A percentile compares a stretch with the other conserved stretches of the same genome.
These are phyloP conservation scores for Cocos nucifera DNA, from an alignment of 176 grass and related monocot genomes.

Conservation along the genomic window DNA sequence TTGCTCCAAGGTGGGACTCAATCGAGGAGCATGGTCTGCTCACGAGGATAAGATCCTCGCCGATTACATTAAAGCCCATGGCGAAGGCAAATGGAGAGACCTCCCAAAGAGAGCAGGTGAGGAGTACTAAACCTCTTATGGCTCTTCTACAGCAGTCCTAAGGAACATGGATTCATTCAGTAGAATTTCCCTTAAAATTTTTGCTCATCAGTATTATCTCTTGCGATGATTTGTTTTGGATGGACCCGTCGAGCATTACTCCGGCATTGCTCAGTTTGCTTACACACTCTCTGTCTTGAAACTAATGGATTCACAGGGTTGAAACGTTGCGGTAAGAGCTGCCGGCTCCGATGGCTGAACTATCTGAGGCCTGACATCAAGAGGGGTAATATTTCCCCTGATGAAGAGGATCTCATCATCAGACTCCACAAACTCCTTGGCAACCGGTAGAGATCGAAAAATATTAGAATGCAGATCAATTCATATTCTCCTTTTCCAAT, in stretches of 20 bases:
- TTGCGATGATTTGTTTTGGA: too few relatives aligned
- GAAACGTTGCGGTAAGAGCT: constrained; percentile 10
- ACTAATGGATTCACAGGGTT: background rate
- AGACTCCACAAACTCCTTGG: constrained; percentile 10
- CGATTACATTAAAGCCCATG: constrained; percentile 3
- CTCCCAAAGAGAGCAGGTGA: constrained; percentile 12
- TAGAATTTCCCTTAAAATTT: too few relatives aligned
- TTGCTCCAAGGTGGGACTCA: constrained; percentile 7
- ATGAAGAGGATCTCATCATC: constrained; percentile 16
- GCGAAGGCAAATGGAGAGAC: constrained; percentile 17
- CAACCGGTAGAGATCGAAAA: background rate
- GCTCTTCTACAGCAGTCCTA: too few relatives aligned
- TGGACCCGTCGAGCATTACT: too few relatives aligned
- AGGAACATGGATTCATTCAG: too few relatives aligned
- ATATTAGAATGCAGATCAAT: too few relatives aligned
- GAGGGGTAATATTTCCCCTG: constrained; percentile 3
- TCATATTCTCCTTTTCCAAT: background rate
- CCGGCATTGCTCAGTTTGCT: too few relatives aligned
- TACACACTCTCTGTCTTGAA: too few relatives aligned
- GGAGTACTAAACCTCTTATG: background rate
- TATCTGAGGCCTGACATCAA: constrained; percentile 12
- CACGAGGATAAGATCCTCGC: constrained; percentile 2
- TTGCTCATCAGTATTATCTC: too few relatives aligned
- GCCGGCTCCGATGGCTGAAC: constrained; percentile 8
- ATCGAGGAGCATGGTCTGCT: constrained; percentile 10